Evolutionary conservation across 2,329 filamentous ascomycete genomes (phyloP).

Genomic region (Ophiostoma fasciatum): DNA sequence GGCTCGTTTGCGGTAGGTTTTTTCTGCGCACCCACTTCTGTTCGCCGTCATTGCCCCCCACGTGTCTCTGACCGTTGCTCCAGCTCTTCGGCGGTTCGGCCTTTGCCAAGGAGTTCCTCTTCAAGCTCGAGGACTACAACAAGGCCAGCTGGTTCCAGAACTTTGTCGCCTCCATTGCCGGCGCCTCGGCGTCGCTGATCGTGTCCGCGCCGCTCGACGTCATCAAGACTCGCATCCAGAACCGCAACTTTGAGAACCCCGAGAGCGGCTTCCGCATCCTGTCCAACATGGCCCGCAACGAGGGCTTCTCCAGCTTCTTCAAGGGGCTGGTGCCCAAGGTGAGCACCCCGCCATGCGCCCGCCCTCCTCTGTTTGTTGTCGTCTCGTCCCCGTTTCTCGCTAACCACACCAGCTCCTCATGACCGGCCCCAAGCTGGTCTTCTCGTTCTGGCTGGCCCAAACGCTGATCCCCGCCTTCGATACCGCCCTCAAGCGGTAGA

Average conservation of each 20-base stretch:
- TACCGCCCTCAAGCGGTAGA: conserved; percentile 13
- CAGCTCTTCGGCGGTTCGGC: conserved; percentile 94
- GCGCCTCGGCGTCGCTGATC: conserved; percentile 85
- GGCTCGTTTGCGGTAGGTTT: conserved; percentile 81
- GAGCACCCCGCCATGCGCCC: too few species aligned
- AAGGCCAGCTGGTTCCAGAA: conserved; percentile 88
- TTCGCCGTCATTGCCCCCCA: too few species aligned
- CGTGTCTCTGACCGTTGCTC: conserved; percentile 12
- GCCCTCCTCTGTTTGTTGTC: conserved; percentile 1
- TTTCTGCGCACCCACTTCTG: neutral
- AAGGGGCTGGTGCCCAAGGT: conserved; percentile 92
- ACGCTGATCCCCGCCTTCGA: conserved; percentile 91
- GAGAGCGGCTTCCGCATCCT: conserved; percentile 88
- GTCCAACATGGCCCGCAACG: conserved; percentile 81
- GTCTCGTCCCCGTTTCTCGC: too few species aligned
- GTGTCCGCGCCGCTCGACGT: conserved; percentile 95
- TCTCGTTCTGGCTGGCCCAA: conserved; percentile 99
- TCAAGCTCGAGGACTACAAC: conserved; percentile 87
- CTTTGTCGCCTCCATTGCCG: conserved; percentile 90
- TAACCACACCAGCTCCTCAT: conserved; percentile 55
- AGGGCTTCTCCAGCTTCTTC: conserved; percentile 82
- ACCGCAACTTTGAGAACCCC: conserved; percentile 96
- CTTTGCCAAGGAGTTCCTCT: conserved; percentile 94
- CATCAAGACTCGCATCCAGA: conserved; percentile 97
- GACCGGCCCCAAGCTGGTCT: conserved; percentile 97